Conservation (phyloP, 2,329 filamentous ascomycete genomes). For the Apiospora phragmitis region DNA sequence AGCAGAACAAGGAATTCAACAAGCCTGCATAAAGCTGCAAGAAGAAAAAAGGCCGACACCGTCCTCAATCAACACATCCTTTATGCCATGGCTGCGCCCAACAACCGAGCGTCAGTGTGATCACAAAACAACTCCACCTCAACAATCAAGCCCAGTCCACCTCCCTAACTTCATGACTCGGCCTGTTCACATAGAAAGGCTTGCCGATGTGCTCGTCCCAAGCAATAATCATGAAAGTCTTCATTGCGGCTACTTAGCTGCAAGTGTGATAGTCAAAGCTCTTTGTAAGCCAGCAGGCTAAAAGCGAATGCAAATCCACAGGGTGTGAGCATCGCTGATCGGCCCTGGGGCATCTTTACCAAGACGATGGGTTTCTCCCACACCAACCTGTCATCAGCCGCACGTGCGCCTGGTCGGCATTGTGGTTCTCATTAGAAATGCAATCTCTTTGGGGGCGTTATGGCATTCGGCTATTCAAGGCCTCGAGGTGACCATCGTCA, state of each 20-base stretch:
- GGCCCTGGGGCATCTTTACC: neutral
- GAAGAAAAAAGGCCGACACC: neutral
- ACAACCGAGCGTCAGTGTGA: neutral
- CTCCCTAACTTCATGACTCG: neutral
- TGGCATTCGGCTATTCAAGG: neutral
- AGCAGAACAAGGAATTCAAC: neutral
- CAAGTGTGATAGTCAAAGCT: neutral
- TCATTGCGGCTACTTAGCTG: neutral
- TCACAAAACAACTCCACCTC: neutral
- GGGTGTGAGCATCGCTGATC: neutral
- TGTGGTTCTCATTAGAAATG: neutral
- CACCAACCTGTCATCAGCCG: neutral
- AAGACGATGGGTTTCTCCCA: neutral
- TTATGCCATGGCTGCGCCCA: neutral
- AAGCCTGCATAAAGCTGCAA: neutral
- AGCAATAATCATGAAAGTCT: neutral
- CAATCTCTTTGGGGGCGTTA: neutral
- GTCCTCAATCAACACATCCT: neutral
- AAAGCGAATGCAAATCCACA: neutral
- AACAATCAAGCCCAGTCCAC: neutral
- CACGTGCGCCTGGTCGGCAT: neutral
- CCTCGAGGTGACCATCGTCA: neutral
- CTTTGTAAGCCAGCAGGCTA: neutral
- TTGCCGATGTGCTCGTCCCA: neutral
- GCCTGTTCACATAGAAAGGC: neutral